These are phyloP conservation scores for Aspergillus puulaauensis DNA, from an alignment of 2,329 filamentous ascomycete species.

Conservation along the genomic window DNA sequence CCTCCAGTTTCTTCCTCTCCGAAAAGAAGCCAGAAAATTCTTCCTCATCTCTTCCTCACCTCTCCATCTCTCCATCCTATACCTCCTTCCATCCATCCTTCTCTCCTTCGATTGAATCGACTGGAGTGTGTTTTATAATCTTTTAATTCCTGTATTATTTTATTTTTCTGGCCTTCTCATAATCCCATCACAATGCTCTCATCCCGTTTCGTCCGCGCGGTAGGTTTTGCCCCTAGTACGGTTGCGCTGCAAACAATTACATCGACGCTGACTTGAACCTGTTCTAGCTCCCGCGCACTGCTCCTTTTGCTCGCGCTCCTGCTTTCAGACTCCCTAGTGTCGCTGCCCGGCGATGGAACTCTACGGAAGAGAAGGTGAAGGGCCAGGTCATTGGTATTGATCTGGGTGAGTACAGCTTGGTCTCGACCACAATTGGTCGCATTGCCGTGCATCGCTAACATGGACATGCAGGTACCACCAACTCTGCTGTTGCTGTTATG, in stretches of 20 bases:
- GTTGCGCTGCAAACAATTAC: conserved; percentile 4
- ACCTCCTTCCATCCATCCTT: conserved; percentile 19
- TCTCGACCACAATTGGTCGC: background rate
- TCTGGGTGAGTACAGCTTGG: conserved; percentile 63
- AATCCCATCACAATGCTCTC: conserved; percentile 63
- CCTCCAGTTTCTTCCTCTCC: conserved; percentile 27
- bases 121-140: conserved; percentile 27
- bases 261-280: conserved; percentile 17
- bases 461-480: conserved; percentile 69
- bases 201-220: conserved; percentile 71
- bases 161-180: conserved; percentile 23
- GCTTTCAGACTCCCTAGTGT: conserved; percentile 69
- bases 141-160: conserved; percentile 38
- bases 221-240: conserved; percentile 50
- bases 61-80: conserved; percentile 5
- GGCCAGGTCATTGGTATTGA: conserved; percentile 98
- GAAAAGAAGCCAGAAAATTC: conserved; percentile 17
- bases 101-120: conserved; percentile 33
- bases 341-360: conserved; percentile 63
- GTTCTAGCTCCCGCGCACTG: conserved; percentile 72
- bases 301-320: conserved; percentile 67
- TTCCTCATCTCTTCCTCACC: conserved; percentile 21
- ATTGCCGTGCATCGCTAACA: conserved; percentile 18
- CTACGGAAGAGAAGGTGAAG: conserved; percentile 75
- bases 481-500: conserved; percentile 96